Evolutionary conservation across 2,329 filamentous ascomycete species (phyloP).

Genomic region (Erysiphe pulchra): DNA sequence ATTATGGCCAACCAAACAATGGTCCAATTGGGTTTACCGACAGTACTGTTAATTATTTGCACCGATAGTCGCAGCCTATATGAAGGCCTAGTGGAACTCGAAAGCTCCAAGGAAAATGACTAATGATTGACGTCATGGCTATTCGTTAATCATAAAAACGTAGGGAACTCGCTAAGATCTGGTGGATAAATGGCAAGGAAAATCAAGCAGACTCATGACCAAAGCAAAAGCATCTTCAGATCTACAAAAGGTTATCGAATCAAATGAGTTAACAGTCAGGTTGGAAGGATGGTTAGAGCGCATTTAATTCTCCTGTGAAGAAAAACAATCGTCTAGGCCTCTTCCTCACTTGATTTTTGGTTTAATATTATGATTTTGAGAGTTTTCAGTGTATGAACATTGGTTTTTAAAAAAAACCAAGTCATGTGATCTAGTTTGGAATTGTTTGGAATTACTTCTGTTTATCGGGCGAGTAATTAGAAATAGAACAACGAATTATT

Average conservation of each 20-base stretch:
- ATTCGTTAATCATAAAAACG: background rate
- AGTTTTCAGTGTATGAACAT: background rate
- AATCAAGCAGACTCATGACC: background rate
- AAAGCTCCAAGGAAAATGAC: background rate
- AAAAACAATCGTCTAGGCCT: background rate
- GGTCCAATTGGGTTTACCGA: too few relatives aligned
- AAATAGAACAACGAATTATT: too few relatives aligned
- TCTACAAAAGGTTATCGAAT: background rate
- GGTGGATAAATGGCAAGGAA: too few relatives aligned
- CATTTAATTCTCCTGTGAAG: background rate
- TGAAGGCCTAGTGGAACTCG: too few relatives aligned
- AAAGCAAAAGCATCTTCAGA: background rate
- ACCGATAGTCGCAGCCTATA: too few relatives aligned
- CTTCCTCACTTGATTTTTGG: background rate
- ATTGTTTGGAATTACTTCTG: too few relatives aligned
- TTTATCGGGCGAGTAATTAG: too few relatives aligned
- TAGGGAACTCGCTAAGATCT: background rate
- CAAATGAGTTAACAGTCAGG: background rate
- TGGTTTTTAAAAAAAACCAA: too few relatives aligned
- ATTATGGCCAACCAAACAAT: too few relatives aligned
- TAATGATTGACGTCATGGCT: background rate
- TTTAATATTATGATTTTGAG: background rate
- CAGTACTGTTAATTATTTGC: too few relatives aligned
- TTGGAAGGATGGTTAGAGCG: background rate
- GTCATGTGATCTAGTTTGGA: too few relatives aligned